Base-by-base conservation (phyloP, 2,329 filamentous ascomycete species). In the Teratosphaeriaceae sp. region DNA sequence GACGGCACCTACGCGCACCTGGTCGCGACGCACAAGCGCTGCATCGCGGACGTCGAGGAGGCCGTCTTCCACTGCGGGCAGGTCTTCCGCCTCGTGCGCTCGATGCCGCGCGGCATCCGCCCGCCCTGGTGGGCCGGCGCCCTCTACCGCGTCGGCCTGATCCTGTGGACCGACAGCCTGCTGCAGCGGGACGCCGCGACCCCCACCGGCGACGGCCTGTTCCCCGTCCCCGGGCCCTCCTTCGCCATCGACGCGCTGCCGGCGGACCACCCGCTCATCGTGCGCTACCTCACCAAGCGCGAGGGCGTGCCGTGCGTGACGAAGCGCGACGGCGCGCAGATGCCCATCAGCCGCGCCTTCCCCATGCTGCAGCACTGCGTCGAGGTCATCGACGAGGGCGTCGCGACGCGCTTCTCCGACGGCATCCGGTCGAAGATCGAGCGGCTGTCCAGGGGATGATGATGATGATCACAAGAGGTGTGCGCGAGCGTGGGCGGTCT, bases 61-160 rank as follows among this genome's bases (percentile, higher is more conserved):
- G 75, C 80, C 16, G 65, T 82, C 38, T 80, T 80, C 60, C 82
- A 85, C 58, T 79, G 77, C 48, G 81, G 81, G 1, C 82, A 86
- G 61, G 73, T 85, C 3, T 65, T 84, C 33, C 72, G 79, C 3
- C 68, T 84, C 9, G 63, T 85, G 29, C 69, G 75, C 5, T 65
- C 68, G 12, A 84, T 85, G 74, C 72, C 77, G 2, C 65, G 67
- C 22, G 74, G 78, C 38, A 69, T 75, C 2, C 74, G 80, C 18
- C 82, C 82, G 5, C 75, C 73, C 27, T 87, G 82, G 82, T 86
- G 82, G 82, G 68, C 79, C n/a, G 76, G 73, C 1, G 82, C 80
- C 2, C 67, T 85, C 30, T 85, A 86, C 58, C 78, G 83, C n/a
- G 80, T 74, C 2, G 73, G 73, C 3, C 65, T 84, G 43, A 73